Base-by-base conservation (phyloP, 306 rosid genomes). In the Castanospermum australe region DNA sequence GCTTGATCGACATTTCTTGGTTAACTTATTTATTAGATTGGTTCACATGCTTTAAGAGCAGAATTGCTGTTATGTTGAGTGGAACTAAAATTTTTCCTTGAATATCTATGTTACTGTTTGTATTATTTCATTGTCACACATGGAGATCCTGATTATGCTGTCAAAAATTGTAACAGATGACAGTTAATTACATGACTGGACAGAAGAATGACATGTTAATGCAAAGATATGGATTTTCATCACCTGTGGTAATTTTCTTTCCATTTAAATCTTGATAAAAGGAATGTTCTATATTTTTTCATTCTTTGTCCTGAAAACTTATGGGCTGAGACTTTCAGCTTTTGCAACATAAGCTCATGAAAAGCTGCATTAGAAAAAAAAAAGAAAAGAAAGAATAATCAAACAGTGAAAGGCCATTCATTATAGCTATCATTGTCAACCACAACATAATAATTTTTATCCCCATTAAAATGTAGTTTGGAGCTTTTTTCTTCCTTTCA, bases 141-240 rank as follows among this genome's bases (percentile, higher is more conserved):
- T 79, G 72, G 59, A 59, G 56, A 82, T 82, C 56, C 73, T 76
- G 82, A 76, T 84, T 80, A 79, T 78, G 35, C 56, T 83, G 80
- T 89, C 5, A 55, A 80, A 67, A 20, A 33, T 71, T 75, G 78
- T 83, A 47, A 76, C 97, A 94, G 99, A 88, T 94, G 97, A 94
- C 99, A 28, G 78, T 94, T 76, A 79, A 81, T 83, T 94, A 91
- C 89, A 86, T 91, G 93, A 86, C 82, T 42, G 74, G 85, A 28
- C 93, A 87, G 87, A 81, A 87, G 84, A 94, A 91, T 74, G 70
- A 79, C 83, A 57, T 81, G 80, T 67, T 89, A 61, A 87, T 94
- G 93, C 95, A 92, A 78, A 87, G 92, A 92, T 94, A 91, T 71
- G 99, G 99, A 24, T 94, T 94, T 78, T 92, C 99, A 25, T 94